Evolutionary conservation across 345 rosid genomes (phyloP).

Genomic region (Gynandropsis gynandra): DNA sequence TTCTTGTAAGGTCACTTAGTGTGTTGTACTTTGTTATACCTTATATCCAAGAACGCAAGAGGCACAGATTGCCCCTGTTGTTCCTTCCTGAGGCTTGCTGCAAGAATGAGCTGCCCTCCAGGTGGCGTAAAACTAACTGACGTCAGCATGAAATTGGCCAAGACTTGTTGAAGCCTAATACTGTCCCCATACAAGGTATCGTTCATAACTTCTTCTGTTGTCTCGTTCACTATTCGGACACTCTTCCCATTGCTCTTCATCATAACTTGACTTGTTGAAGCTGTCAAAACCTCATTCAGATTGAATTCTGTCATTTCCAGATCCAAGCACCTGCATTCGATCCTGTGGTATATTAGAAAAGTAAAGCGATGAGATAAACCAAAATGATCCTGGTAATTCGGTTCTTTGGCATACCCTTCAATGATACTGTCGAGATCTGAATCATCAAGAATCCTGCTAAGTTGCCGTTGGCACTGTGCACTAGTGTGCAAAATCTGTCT

Average conservation of each 20-base stretch:
- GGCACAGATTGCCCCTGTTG: constrained; percentile 64
- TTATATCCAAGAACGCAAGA: constrained; percentile 60
- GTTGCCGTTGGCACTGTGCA: constrained; percentile 74
- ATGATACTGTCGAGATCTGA: constrained; percentile 77
- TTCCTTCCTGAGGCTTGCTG: constrained; percentile 55
- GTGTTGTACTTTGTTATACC: constrained; percentile 35
- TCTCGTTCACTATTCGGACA: constrained; percentile 45
- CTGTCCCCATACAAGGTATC: constrained; percentile 71
- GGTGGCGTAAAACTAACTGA: constrained; percentile 53
- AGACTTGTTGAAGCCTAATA: constrained; percentile 74
- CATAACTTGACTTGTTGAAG: constrained; percentile 68
- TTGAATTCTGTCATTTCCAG: constrained; percentile 75
- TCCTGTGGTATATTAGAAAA: constrained; percentile 3
- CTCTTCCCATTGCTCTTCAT: constrained; percentile 55
- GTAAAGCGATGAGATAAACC: background rate
- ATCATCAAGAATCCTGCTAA: constrained; percentile 73
- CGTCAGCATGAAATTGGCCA: constrained; percentile 60
- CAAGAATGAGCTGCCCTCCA: constrained; percentile 47
- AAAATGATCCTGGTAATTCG: background rate
- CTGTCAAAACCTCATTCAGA: constrained; percentile 44
- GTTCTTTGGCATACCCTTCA: constrained; percentile 51
- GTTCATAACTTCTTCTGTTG: constrained; percentile 40
- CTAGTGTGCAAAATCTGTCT: constrained; percentile 60
- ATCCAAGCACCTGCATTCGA: constrained; percentile 54
- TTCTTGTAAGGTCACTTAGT: background rate